phyloP scores from a whole-genome alignment of 805 yeast genomes.

The Yarrowia bubula region DNA sequence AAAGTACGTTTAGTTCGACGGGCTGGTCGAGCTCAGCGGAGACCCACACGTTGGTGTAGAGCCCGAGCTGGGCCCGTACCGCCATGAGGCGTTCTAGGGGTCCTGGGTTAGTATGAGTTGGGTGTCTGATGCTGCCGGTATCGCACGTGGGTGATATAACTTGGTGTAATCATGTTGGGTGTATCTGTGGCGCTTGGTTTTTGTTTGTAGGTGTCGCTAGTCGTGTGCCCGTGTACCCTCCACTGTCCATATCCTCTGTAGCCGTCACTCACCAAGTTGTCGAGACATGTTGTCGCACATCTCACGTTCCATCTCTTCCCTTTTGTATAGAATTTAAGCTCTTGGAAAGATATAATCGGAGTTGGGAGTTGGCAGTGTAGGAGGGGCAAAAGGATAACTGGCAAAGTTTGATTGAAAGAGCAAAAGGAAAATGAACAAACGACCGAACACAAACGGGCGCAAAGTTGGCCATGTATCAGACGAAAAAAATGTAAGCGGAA shows the following conservation, averaged over 20 bases:
- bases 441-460: not conserved
- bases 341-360: conserved; percentile 20
- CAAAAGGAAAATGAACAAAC: not conserved
- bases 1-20: conserved; percentile 3
- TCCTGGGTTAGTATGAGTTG: not conserved
- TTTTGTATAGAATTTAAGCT: conserved; percentile 13
- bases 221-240: no score
- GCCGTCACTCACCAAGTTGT: conserved; percentile 23
- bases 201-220: not conserved
- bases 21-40: conserved; percentile 10
- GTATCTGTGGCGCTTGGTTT: not conserved
- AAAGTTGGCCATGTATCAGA: not conserved
- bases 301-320: conserved; percentile 16
- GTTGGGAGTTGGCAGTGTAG: conserved; percentile 11
- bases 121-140: not conserved
- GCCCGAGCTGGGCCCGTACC: conserved; percentile 23
- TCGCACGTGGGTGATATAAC: no score
- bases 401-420: conserved; percentile 12
- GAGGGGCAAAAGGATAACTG: conserved; percentile 1
- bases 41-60: conserved; percentile 22
- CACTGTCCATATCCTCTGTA: no score
- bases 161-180: no score
- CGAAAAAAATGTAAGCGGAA: not conserved
- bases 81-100: conserved; percentile 22
- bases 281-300: conserved; percentile 18